Evolutionary conservation across 768 basidiomycete genomes (phyloP).

Genomic region (Rhizopogon roseolus): DNA sequence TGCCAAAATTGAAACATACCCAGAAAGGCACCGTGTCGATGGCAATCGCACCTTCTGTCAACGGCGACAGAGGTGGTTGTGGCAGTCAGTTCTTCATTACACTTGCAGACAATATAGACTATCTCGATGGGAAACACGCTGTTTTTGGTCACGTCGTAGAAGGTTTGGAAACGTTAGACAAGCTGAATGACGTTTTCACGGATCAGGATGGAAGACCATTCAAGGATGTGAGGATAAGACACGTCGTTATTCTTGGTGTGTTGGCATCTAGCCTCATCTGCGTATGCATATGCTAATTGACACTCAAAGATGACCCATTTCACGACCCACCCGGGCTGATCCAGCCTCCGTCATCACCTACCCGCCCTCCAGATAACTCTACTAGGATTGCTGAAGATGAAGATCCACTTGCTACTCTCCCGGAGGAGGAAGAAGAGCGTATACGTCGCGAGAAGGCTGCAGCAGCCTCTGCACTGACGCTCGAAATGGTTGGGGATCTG

Average conservation of each 20-base stretch:
- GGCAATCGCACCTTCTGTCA: constrained; percentile 87
- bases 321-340: constrained; percentile 78
- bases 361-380: constrained; percentile 76
- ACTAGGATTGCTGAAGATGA: constrained; percentile 95
- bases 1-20: constrained; percentile 79
- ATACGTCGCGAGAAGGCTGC: constrained; percentile 85
- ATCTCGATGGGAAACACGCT: constrained; percentile 90
- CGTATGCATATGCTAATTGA: constrained; percentile 1
- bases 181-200: constrained; percentile 86
- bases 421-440: constrained; percentile 82
- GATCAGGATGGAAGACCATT: constrained; percentile 88
- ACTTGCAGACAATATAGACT: constrained; percentile 84
- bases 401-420: constrained; percentile 74
- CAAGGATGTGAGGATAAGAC: constrained; percentile 91
- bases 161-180: constrained; percentile 86
- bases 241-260: constrained; percentile 91
- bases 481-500: constrained; percentile 99
- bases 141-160: constrained; percentile 97
- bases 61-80: constrained; percentile 68
- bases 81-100: constrained; percentile 98
- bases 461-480: constrained; percentile 86
- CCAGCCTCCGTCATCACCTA: constrained; percentile 72
- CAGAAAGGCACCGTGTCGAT: constrained; percentile 90
- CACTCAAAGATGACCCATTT: constrained; percentile 82
- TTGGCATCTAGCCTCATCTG: constrained; percentile 1